Evolutionary conservation across 2,329 filamentous ascomycete genomes (phyloP), one percentile per base, ranked within the genome.

Genomic region (Periglandula ipomoeae): DNA sequence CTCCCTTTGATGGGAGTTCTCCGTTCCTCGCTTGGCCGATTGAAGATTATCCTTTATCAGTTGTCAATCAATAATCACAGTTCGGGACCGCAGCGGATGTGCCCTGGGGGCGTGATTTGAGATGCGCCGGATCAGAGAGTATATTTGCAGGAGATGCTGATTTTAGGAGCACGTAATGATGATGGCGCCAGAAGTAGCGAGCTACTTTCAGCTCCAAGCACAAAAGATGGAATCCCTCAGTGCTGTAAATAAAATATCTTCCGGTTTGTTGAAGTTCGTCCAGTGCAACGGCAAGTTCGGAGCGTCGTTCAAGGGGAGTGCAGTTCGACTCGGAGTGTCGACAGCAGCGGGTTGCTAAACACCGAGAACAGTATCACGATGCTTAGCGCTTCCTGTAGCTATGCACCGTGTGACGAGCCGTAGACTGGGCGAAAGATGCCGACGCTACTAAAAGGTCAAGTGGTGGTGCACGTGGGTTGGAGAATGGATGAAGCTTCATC

Each of bases 1-100:
- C 22, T 55, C 54, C 45, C n/a, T 23, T 34, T 23, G 41, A 13
- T 22, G 40, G n/a, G 9, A 5, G 17, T 32, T 27, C 26, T 47
- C 46, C 49, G 45, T 50, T 32, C 39, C 34, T 34, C 24, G 11
- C 20, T 24, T 34, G 26, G 11, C n/a, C 4, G 26, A 30, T 17
- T 27, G 19, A 9, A 9, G 19, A 17, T 13, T 15, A 6, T 15
- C 3, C 6, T 20, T 3, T 17, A 5, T 19, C 7, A 15, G 37
- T 37, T 9, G n/a, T 15, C 17, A 13, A 27, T 40, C 6, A 37
- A 3, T 23, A n/a, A 26, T 32, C 22, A 35, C 17, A n/a, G 8
- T 15, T 38, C 32, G n/a, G 27, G 26, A 20, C 9, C 32, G 30
- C 20, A 17, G 38, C 23, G 32, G 22, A 34, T 30, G 37, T 23